Evolutionary conservation across 805 yeast genomes (phyloP).

Genomic region (Candida sonorensis): DNA sequence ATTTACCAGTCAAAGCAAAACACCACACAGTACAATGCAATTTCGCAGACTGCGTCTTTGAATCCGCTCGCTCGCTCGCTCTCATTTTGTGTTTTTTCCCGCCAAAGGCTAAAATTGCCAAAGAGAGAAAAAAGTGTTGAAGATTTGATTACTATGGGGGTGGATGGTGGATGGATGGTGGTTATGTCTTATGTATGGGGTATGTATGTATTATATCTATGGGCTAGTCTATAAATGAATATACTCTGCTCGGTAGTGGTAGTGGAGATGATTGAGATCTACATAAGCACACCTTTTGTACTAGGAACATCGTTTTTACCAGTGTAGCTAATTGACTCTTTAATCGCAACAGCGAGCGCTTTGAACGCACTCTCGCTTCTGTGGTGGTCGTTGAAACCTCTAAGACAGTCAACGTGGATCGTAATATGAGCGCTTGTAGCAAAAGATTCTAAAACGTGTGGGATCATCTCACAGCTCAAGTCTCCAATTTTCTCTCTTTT

Average conservation of each 20-base stretch:
- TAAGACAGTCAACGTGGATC: constrained; percentile 85
- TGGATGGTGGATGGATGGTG: too few relatives aligned
- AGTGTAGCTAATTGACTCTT: constrained; percentile 74
- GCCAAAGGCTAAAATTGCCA: too few relatives aligned
- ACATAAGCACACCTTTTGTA: constrained; percentile 90
- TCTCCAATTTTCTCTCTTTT: constrained; percentile 92
- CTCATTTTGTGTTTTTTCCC: too few relatives aligned
- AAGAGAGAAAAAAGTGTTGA: too few relatives aligned
- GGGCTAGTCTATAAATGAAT: background rate
- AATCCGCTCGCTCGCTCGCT: too few relatives aligned
- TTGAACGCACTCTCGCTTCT: constrained; percentile 94
- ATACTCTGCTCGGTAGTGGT: too few relatives aligned
- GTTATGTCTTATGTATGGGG: too few relatives aligned
- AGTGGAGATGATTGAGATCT: constrained; percentile 6
- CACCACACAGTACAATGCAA: too few relatives aligned
- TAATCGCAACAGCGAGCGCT: constrained; percentile 88
- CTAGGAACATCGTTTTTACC: constrained; percentile 92
- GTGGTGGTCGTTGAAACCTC: constrained; percentile 96
- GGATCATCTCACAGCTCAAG: constrained; percentile 91
- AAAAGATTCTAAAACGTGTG: constrained; percentile 92
- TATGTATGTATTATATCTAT: background rate
- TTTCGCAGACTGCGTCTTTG: too few relatives aligned
- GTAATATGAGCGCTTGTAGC: constrained; percentile 90
- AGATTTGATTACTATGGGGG: too few relatives aligned
- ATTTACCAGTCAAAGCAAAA: too few relatives aligned